A percentile compares a stretch with the other conserved stretches of the same genome.
phyloP scores from a whole-genome alignment of 306 rosid genomes.

The Echinosophora koreensis region DNA sequence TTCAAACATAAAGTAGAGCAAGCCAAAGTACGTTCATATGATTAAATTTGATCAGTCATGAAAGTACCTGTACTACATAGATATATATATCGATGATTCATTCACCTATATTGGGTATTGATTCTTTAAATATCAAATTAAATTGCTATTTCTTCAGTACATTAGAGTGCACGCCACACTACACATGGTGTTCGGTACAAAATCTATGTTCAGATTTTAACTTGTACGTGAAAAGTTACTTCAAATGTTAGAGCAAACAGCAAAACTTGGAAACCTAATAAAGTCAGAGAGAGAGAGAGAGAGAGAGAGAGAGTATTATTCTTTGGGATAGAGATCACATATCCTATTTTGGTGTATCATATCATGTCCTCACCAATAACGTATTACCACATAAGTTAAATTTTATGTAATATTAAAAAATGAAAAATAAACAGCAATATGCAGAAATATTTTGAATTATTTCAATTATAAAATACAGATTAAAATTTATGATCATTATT shows the following conservation, averaged over 20 bases:
- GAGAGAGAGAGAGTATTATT: not conserved
- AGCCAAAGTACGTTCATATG: not conserved
- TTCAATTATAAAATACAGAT: no score
- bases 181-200: not conserved
- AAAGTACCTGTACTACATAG: not conserved
- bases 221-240: not conserved
- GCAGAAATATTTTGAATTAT: no score
- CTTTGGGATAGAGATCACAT: no score
- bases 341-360: no score
- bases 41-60: not conserved
- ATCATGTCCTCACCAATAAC: no score
- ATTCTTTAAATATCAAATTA: not conserved
- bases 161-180: no score
- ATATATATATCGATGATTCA: not conserved
- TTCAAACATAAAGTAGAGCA: not conserved
- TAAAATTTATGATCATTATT: no score
- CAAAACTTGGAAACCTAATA: not conserved
- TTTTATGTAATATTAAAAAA: no score
- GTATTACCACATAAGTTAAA: no score
- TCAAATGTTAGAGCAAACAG: not conserved
- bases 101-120: not conserved
- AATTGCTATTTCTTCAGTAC: not conserved
- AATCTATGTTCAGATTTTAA: not conserved
- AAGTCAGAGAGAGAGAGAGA: no score
- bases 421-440: no score